Conservation (phyloP, 441 rosid species). For the Viola pubescens region DNA sequence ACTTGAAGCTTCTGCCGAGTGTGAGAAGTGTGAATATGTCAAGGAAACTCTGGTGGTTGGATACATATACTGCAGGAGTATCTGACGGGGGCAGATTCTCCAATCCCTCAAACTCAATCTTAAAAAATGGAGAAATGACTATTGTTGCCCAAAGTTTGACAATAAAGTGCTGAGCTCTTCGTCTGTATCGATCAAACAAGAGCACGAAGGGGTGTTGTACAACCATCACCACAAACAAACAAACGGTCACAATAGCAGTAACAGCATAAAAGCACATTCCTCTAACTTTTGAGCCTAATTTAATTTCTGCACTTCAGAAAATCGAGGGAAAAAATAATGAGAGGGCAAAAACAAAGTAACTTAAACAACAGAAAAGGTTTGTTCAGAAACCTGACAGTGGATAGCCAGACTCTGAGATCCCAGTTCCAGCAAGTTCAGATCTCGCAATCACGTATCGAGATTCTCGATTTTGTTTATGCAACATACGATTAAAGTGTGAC, state of each 20-base stretch:
- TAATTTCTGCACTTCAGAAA: slow-evolving; percentile 49
- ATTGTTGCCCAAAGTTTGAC: slow-evolving; percentile 75
- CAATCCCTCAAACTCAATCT: slow-evolving; percentile 51
- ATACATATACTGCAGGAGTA: slow-evolving; percentile 75
- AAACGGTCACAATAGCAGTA: slow-evolving; percentile 49
- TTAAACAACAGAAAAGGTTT: slow-evolving; percentile 6
- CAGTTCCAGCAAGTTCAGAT: slow-evolving; percentile 64
- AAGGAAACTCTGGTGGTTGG: slow-evolving; percentile 89
- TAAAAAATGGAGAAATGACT: slow-evolving; percentile 49
- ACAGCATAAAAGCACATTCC: slow-evolving; percentile 68
- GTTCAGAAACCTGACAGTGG: slow-evolving; percentile 48
- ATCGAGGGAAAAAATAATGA: slow-evolving; percentile 18
- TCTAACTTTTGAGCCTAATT: slow-evolving; percentile 52
- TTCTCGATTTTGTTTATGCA: slow-evolving; percentile 22
- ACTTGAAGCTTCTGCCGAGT: slow-evolving; percentile 77
- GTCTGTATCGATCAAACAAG: slow-evolving; percentile 55
- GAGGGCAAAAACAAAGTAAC: background rate
- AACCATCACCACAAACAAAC: slow-evolving; percentile 59
- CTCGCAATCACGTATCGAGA: slow-evolving; percentile 31
- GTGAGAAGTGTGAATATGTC: slow-evolving; percentile 86
- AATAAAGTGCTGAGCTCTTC: slow-evolving; percentile 64
- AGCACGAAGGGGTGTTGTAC: slow-evolving; percentile 74
- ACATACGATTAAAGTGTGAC: slow-evolving; percentile 22
- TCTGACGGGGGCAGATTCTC: slow-evolving; percentile 75
- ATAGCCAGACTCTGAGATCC: slow-evolving; percentile 38